Evolutionary conservation across 108 stramenopile genomes (phyloP), one percentile per base, ranked within the genome.

Genomic region (Stephanodiscus triporus): DNA sequence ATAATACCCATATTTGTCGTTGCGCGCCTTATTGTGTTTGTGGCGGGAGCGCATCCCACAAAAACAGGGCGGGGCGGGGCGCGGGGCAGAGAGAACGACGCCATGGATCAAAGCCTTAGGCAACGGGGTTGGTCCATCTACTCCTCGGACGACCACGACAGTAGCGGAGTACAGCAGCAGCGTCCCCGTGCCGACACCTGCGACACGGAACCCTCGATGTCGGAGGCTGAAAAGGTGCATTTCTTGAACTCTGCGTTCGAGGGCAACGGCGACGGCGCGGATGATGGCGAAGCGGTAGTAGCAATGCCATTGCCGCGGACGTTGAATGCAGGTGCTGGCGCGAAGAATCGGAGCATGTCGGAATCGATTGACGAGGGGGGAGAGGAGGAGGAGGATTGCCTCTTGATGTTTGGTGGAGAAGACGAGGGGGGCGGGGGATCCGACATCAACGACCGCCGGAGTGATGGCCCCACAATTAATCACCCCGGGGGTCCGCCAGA

Each of bases 81-180:
- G n/a, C n/a, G n/a, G n/a, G n/a, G n/a, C n/a, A n/a, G n/a, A n/a
- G n/a, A n/a, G n/a, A n/a, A 27, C 26, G 23, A 29, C 23, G 16
- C 37, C 63, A 77, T 77, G 76, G 77, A 78, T 29, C 70, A 63
- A 69, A 58, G 66, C 56, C 65, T 78, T 11, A 70, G 77, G 42
- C 65, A 78, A 53, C 50, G 77, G 36, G 77, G 77, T 22, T 78
- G 77, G 77, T 78, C 77, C 19, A 71, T 78, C 45, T 65, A 78
- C 43, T 78, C 77, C 34, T 65, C 63, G 36, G 77, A 72, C 50
- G 77, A 69, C 49, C 58, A 67, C 61, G 42, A 51, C 67, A 56
- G 59, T 16, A 48, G 48, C 34, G n/a, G 68, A 57, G 70, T 48
- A 47, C 59, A 63, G 36, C 22, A 36, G 22, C 60, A 61, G 17